Evolutionary conservation across 73 alveolate genomes (phyloP).

Genomic region (Paramecium sexaurelia): DNA sequence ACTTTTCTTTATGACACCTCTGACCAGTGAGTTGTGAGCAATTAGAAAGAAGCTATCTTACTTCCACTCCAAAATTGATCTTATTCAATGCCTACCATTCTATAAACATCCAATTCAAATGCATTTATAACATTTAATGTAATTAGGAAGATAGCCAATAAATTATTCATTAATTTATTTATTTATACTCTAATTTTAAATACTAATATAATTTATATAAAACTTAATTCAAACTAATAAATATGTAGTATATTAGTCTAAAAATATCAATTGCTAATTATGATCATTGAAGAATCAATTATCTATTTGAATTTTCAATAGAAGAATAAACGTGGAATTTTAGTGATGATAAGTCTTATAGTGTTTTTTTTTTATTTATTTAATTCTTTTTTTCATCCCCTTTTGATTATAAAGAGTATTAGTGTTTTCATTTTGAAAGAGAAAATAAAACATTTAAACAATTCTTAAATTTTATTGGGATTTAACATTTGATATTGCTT

Average conservation of each 20-base stretch:
- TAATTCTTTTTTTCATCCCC: too few species aligned
- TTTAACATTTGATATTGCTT: too few species aligned
- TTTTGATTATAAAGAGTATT: too few species aligned
- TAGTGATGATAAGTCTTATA: too few species aligned
- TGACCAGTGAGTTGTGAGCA: constrained; percentile 49
- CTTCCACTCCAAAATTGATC: constrained; percentile 1
- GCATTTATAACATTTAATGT: neutral
- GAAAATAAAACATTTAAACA: too few species aligned
- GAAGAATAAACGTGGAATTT: too few species aligned
- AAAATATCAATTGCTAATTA: too few species aligned
- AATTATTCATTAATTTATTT: constrained; percentile 32
- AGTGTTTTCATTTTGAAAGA: too few species aligned
- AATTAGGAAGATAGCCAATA: constrained; percentile 28
- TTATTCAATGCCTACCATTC: constrained; percentile 1
- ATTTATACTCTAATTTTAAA: neutral
- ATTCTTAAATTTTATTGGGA: too few species aligned
- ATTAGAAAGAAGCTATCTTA: constrained; percentile 31
- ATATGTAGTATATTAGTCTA: neutral
- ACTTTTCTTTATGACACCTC: constrained; percentile 2
- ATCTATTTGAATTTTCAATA: too few species aligned
- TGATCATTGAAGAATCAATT: too few species aligned
- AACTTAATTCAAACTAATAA: neutral
- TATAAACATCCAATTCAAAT: constrained; percentile 43
- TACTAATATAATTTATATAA: neutral
- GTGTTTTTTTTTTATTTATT: too few species aligned